These are phyloP conservation scores for Paraconiothyrium brasiliense DNA, from an alignment of 2,329 filamentous ascomycete genomes.

Conservation along the genomic window DNA sequence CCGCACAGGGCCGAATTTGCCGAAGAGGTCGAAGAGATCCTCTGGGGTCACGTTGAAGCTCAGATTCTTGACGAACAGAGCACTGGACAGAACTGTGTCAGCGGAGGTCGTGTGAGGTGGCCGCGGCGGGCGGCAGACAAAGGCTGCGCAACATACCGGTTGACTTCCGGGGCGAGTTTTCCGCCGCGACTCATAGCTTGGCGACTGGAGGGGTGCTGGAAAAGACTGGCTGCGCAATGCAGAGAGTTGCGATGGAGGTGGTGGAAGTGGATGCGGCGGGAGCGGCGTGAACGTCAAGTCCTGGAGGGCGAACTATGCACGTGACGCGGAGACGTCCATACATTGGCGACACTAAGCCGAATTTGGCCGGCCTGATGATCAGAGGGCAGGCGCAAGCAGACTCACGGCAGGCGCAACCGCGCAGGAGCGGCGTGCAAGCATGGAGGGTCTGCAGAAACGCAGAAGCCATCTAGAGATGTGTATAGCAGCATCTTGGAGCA, in stretches of 20 bases:
- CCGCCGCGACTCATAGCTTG: slow-evolving; percentile 92
- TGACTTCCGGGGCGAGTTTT: slow-evolving; percentile 99
- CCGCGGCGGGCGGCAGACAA: slow-evolving; percentile 28
- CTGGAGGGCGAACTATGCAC: slow-evolving; percentile 5
- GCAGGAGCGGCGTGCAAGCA: background rate
- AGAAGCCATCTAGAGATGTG: background rate
- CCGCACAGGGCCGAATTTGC: slow-evolving; percentile 95
- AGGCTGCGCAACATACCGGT: slow-evolving; percentile 73
- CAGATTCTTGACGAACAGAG: slow-evolving; percentile 99
- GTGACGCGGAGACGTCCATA: slow-evolving; percentile 1
- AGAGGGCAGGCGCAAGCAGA: slow-evolving; percentile 11
- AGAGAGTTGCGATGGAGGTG: slow-evolving; percentile 19
- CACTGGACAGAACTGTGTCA: slow-evolving; percentile 65
- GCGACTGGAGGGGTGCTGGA: slow-evolving; percentile 34
- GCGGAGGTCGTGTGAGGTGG: slow-evolving; percentile 42
- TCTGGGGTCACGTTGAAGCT: slow-evolving; percentile 99
- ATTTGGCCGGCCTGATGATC: background rate
- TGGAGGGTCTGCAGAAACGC: background rate
- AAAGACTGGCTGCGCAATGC: slow-evolving; percentile 35
- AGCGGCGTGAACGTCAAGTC: slow-evolving; percentile 11
- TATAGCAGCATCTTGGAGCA: background rate
- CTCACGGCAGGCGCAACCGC: background rate
- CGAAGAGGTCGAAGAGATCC: slow-evolving; percentile 98
- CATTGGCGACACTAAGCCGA: slow-evolving; percentile 1
- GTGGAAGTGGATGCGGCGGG: slow-evolving; percentile 20